Percentiles rank a stretch among this genome's conserved stretches.
phyloP scores from a whole-genome alignment of 129 eudicot genomes.

The Calendula officinalis region DNA sequence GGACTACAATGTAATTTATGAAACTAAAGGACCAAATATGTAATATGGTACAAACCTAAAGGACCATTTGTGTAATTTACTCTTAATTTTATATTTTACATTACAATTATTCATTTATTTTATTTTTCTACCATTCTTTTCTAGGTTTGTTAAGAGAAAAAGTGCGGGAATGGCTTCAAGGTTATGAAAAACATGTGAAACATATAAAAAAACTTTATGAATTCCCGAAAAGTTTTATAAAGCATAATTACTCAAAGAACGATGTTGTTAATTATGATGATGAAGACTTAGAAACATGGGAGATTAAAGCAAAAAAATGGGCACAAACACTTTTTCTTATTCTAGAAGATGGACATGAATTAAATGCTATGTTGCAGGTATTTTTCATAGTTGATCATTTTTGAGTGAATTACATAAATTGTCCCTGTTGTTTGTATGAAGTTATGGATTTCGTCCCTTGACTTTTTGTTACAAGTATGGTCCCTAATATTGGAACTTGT shows the following conservation, averaged over 20 bases:
- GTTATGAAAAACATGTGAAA: constrained; percentile 28
- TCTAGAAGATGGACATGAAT: constrained; percentile 46
- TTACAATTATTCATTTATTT: not conserved
- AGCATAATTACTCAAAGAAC: constrained; percentile 29
- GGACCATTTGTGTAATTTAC: too few relatives aligned
- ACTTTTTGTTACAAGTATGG: too few relatives aligned
- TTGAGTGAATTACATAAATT: too few relatives aligned
- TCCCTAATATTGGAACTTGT: too few relatives aligned
- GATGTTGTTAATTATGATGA: constrained; percentile 55
- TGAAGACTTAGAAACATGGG: constrained; percentile 84
- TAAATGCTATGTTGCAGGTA: constrained; percentile 61
- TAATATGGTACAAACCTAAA: too few relatives aligned
- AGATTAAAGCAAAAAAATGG: constrained; percentile 78
- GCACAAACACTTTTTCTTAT: constrained; percentile 66
- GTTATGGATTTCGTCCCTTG: too few relatives aligned
- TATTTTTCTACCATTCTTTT: constrained; percentile 2
- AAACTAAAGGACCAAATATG: too few relatives aligned
- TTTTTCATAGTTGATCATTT: constrained; percentile 4
- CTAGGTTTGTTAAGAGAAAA: constrained; percentile 66
- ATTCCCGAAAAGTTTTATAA: constrained; percentile 54
- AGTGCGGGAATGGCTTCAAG: constrained; percentile 69
- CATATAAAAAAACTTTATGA: constrained; percentile 51
- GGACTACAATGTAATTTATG: too few relatives aligned
- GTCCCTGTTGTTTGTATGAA: too few relatives aligned
- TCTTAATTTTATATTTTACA: not conserved